Conservation (phyloP, 495 filamentous ascomycete genomes). For the Sabuloglossum arenarium region DNA sequence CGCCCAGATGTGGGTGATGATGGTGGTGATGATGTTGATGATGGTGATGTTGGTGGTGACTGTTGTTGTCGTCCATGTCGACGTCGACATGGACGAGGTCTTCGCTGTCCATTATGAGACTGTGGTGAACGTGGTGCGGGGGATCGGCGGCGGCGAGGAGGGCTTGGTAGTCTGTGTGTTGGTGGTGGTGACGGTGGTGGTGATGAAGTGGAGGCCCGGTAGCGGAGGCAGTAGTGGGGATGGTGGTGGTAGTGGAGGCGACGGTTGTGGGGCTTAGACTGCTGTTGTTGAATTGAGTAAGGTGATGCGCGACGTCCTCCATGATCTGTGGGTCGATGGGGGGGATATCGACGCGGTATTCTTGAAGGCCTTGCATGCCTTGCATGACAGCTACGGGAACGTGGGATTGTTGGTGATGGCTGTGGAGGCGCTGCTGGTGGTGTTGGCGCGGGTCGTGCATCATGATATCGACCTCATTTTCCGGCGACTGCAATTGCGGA, state of each 20-base stretch:
- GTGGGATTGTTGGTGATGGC: slow-evolving; percentile 1
- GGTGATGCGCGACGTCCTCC: slow-evolving; percentile 7
- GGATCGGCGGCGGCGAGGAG: slow-evolving; percentile 19
- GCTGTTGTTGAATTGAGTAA: not conserved
- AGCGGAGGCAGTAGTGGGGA: not conserved
- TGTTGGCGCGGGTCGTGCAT: slow-evolving; percentile 13
- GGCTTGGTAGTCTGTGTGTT: slow-evolving; percentile 18
- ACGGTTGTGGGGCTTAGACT: too few species aligned
- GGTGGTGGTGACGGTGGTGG: slow-evolving; percentile 12
- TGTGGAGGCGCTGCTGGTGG: slow-evolving; percentile 1
- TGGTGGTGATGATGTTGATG: slow-evolving; percentile 6
- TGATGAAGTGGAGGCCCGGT: slow-evolving; percentile 4
- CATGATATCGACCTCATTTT: not conserved
- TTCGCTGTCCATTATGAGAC: slow-evolving; percentile 4
- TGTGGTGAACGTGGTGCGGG: not conserved
- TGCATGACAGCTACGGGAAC: slow-evolving; percentile 5
- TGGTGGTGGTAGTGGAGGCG: not conserved
- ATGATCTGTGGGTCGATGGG: slow-evolving; percentile 5
- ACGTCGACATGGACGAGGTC: slow-evolving; percentile 3
- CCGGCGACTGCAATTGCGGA: not conserved
- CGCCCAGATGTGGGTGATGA: not conserved
- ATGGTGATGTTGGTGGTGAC: slow-evolving; percentile 6
- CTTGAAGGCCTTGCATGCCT: slow-evolving; percentile 14
- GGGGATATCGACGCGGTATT: slow-evolving; percentile 7
- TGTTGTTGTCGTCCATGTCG: not conserved